These are phyloP conservation scores for Tardiomyces blankii DNA, from an alignment of 1,139 yeast species.

Conservation along the genomic window DNA sequence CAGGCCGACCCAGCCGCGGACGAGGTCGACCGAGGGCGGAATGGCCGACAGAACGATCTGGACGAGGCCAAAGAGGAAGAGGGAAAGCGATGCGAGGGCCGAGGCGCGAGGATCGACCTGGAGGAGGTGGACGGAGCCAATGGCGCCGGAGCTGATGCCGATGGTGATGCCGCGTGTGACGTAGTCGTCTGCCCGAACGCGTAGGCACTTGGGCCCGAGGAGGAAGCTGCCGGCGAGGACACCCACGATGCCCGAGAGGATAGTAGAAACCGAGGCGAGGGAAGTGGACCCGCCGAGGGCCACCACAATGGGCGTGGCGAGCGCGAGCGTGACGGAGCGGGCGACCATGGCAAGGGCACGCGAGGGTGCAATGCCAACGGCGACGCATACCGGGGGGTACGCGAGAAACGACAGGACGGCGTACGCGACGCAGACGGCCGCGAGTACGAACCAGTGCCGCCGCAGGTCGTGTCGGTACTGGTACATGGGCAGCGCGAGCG, in stretches of 20 bases:
- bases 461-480: conserved; percentile 56
- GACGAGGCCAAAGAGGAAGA: conserved; percentile 26
- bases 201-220: conserved; percentile 18
- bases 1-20: background rate
- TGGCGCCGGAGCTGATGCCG: conserved; percentile 74
- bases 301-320: conserved; percentile 61
- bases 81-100: conserved; percentile 62
- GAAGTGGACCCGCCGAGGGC: conserved; percentile 60
- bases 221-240: conserved; percentile 43
- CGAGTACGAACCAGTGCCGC: conserved; percentile 40
- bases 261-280: conserved; percentile 70
- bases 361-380: conserved; percentile 48
- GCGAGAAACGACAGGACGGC: conserved; percentile 50
- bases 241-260: conserved; percentile 67
- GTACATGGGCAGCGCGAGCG: conserved; percentile 68
- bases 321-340: conserved; percentile 69
- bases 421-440: conserved; percentile 49
- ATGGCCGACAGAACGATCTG: background rate
- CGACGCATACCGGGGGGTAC: conserved; percentile 58
- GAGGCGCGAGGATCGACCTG: conserved; percentile 70
- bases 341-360: conserved; percentile 69
- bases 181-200: conserved; percentile 52
- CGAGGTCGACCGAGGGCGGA: background rate
- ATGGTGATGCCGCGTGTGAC: conserved; percentile 66
- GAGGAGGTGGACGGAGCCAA: conserved; percentile 66